Base-by-base conservation (phyloP, 768 basidiomycete genomes). In the Agaricus blazei region DNA sequence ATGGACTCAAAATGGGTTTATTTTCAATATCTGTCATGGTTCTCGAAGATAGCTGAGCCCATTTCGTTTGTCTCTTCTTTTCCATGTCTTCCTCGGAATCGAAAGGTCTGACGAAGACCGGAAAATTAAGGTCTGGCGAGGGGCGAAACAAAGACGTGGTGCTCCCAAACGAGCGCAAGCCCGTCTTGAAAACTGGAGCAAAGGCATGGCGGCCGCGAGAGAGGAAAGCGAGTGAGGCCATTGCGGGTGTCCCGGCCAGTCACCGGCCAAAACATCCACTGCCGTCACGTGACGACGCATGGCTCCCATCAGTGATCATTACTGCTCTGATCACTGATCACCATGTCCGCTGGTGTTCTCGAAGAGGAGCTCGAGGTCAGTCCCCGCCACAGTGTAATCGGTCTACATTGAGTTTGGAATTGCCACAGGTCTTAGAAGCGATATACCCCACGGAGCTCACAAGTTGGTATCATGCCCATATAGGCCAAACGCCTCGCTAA, bases 391-490 rank as follows among this genome's bases (percentile, higher is more conserved):
- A 51, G 31, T 41, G 38, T 57, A 36, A 59, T 31, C 14, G 48
- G 61, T 6, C 52, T 58, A 58, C 49, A 57, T 56, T 55, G 37
- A 59, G 34, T 34, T 31, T 14, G 34, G 59, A 23, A 40, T 46
- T 38, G 46, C 48, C 23, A 45, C 64, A 96, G 89, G 93, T 97
- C 27, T 80, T 98, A 62, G 93, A 96, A 73, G 87, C 93, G 2
- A 98, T 98, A 68, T 98, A 96, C 69, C 93, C 96, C 4, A 87
- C 91, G 60, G 96, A 98, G 70, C 75, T 97, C 56, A 81, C 87
- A 65, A 89, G 95, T 97, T 75, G 67, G 93, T 89, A 60, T 62
- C 63, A 61, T 64, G 65, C 64, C 66, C 63, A 61, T 63, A 54
- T 34, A 62, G 60, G 62, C 60, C 59, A 64, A 65, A 58, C 54